A percentile compares a stretch with the other conserved stretches of the same genome.
phyloP scores from a whole-genome alignment of 2,329 filamentous ascomycete genomes.

The Hypoxylon sp. region DNA sequence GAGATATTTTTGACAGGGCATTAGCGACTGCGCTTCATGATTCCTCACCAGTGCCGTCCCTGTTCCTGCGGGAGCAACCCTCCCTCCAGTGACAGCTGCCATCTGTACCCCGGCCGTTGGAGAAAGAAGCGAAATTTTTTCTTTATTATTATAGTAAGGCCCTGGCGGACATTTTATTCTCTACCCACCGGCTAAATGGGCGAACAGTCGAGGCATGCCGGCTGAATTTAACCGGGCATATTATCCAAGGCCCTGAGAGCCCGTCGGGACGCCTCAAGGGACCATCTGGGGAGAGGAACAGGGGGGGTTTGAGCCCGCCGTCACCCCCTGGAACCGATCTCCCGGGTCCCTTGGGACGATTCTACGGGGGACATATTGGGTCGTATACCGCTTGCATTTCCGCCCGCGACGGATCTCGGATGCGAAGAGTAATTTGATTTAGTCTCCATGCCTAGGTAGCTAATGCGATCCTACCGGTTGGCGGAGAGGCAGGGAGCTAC shows the following conservation, averaged over 20 bases:
- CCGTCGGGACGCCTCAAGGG: constrained; percentile 23
- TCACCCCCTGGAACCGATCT: constrained; percentile 34
- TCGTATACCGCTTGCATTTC: constrained; percentile 9
- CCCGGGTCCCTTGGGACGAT: constrained; percentile 32
- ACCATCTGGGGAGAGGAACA: neutral
- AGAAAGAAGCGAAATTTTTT: constrained; percentile 24
- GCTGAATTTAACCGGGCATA: constrained; percentile 26
- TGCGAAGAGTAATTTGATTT: no score
- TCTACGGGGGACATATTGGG: constrained; percentile 17
- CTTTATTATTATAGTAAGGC: no score
- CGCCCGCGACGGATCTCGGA: constrained; percentile 26
- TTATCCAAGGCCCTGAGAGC: constrained; percentile 36
- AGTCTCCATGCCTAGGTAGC: no score
- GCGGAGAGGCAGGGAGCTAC: no score
- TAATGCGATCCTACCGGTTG: constrained; percentile 17
- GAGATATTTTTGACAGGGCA: constrained; percentile 26
- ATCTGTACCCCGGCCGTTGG: constrained; percentile 31
- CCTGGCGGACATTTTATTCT: no score
- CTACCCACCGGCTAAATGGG: constrained; percentile 32
- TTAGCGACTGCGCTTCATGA: constrained; percentile 7
- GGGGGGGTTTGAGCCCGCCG: constrained; percentile 13
- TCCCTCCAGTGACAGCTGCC: constrained; percentile 23
- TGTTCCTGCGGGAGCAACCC: constrained; percentile 35
- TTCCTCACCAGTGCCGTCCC: constrained; percentile 24
- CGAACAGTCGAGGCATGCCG: constrained; percentile 32